Evolutionary conservation across 2,329 filamentous ascomycete genomes (phyloP).

Genomic region (Penicillium sp.): DNA sequence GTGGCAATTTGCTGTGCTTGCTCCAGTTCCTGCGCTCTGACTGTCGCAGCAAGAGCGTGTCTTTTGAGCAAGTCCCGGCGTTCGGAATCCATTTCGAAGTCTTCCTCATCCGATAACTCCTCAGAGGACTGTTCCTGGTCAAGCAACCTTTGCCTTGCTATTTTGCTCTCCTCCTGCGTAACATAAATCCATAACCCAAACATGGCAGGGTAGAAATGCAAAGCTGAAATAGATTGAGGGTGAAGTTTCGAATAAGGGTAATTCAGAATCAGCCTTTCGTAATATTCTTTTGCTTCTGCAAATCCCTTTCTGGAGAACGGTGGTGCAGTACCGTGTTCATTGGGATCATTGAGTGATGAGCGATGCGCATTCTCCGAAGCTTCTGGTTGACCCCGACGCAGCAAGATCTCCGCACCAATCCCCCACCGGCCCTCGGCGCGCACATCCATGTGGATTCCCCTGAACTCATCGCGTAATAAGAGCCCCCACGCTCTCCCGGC

Average conservation of each 20-base stretch:
- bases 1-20: slow-evolving; percentile 59
- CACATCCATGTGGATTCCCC: slow-evolving; percentile 59
- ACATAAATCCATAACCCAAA: slow-evolving; percentile 77
- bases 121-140: slow-evolving; percentile 21
- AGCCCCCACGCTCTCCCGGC: slow-evolving; percentile 72
- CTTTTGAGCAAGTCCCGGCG: slow-evolving; percentile 30
- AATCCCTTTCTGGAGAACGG: slow-evolving; percentile 49
- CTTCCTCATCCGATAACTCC: slow-evolving; percentile 32
- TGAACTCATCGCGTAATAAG: slow-evolving; percentile 59
- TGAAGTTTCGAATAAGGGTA: slow-evolving; percentile 63
- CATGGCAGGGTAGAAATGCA: slow-evolving; percentile 77
- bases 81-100: slow-evolving; percentile 22
- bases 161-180: slow-evolving; percentile 56
- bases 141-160: slow-evolving; percentile 40
- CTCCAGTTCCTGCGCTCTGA: slow-evolving; percentile 51
- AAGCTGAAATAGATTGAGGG: slow-evolving; percentile 56
- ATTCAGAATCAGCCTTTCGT: slow-evolving; percentile 71
- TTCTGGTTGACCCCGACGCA: slow-evolving; percentile 49
- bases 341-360: neutral
- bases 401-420: slow-evolving; percentile 76
- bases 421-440: slow-evolving; percentile 69
- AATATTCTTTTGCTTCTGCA: slow-evolving; percentile 60
- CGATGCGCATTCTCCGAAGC: slow-evolving; percentile 1
- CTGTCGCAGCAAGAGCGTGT: slow-evolving; percentile 26
- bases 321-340: slow-evolving; percentile 5